These are phyloP conservation scores for Hymenoscyphus fructigenus DNA, from an alignment of 2,329 filamentous ascomycete species.

Conservation along the genomic window DNA sequence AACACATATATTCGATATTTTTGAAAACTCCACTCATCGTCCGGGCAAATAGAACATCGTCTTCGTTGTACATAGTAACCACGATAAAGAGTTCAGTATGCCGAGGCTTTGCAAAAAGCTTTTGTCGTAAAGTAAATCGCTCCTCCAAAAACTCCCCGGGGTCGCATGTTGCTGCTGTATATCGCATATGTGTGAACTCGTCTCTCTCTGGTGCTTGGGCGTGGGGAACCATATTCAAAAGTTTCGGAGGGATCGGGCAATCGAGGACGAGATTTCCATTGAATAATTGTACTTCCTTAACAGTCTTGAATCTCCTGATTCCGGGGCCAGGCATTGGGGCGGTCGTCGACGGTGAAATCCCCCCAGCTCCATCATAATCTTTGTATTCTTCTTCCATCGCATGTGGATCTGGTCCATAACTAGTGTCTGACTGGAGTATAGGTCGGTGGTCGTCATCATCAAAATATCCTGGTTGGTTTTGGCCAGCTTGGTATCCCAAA, in stretches of 20 bases:
- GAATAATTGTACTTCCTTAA: constrained; percentile 97
- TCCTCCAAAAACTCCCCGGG: constrained; percentile 83
- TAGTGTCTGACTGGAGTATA: constrained; percentile 61
- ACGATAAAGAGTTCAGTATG: constrained; percentile 96
- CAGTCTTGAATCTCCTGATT: constrained; percentile 93
- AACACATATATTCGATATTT: constrained; percentile 98
- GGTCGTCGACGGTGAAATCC: constrained; percentile 34
- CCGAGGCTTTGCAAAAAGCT: constrained; percentile 85
- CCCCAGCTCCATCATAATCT: constrained; percentile 41
- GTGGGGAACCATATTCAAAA: constrained; percentile 58
- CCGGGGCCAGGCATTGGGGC: constrained; percentile 55
- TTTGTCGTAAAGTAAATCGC: constrained; percentile 88
- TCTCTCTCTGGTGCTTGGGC: constrained; percentile 69
- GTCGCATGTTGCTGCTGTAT: constrained; percentile 92
- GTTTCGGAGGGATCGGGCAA: constrained; percentile 86
- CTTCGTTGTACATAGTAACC: constrained; percentile 98
- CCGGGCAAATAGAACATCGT: constrained; percentile 91
- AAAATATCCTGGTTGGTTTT: constrained; percentile 29
- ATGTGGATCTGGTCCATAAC: constrained; percentile 59
- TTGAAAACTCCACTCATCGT: constrained; percentile 98
- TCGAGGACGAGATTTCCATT: constrained; percentile 95
- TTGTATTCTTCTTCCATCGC: constrained; percentile 42
- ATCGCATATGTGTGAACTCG: constrained; percentile 88
- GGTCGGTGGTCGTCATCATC: constrained; percentile 70
- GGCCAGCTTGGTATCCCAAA: constrained; percentile 25